Percentiles rank a stretch among this genome's conserved stretches.
These are phyloP conservation scores for Leptodermis oblonga DNA, from an alignment of 257 asterid genomes.

Conservation along the genomic window DNA sequence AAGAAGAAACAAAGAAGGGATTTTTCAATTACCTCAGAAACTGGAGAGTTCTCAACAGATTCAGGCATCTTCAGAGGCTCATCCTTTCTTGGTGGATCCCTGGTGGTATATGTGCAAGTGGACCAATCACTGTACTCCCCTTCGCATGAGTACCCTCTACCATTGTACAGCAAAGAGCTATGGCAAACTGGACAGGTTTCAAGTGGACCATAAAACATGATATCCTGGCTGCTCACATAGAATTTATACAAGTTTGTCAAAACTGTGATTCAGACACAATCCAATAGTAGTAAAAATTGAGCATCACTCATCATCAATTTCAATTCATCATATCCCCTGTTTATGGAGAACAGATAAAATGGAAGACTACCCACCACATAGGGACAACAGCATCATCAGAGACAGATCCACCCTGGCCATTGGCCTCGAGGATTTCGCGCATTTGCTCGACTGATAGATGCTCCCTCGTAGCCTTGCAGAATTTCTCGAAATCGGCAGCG, in stretches of 20 bases:
- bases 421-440: slow-evolving; percentile 68
- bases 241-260: background rate
- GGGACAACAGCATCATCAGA: slow-evolving; percentile 76
- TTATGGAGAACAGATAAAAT: background rate
- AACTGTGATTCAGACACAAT: background rate
- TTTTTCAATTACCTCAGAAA: slow-evolving; percentile 38
- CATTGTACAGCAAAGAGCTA: slow-evolving; percentile 32
- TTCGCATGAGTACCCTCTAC: slow-evolving; percentile 35
- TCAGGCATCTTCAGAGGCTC: slow-evolving; percentile 58
- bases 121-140: slow-evolving; percentile 78
- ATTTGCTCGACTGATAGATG: slow-evolving; percentile 67
- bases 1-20: background rate
- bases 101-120: slow-evolving; percentile 49
- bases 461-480: slow-evolving; percentile 57
- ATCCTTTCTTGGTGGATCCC: slow-evolving; percentile 55
- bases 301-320: too few species aligned
- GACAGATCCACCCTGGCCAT: slow-evolving; percentile 47
- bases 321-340: too few species aligned
- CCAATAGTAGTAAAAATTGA: background rate
- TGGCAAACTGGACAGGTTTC: slow-evolving; percentile 57
- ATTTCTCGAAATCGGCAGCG: slow-evolving; percentile 51
- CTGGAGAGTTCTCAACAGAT: slow-evolving; percentile 39
- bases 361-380: slow-evolving; percentile 46
- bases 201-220: slow-evolving; percentile 63
- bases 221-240: slow-evolving; percentile 57